Evolutionary conservation across 179 eudicot genomes (phyloP), one percentile per base, ranked within the genome.

Genomic region (Silene noctiflora): DNA sequence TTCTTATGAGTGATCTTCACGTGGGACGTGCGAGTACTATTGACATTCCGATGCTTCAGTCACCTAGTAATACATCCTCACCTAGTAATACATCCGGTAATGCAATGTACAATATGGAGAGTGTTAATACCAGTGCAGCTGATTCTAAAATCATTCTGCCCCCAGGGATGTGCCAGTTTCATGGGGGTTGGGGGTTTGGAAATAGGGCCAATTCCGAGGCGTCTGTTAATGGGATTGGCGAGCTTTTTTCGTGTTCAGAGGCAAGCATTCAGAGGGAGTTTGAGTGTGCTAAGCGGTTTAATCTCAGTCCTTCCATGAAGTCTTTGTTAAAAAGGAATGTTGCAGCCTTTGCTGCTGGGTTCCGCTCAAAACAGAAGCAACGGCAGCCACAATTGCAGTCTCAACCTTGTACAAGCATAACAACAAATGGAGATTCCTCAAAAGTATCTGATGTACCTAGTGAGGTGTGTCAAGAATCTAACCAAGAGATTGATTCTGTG

Each of bases 101-200:
- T 82, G 79, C 76, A 1, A 69, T 76, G 71, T 75, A 60, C 33
- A 82, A 53, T 79, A 75, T 78, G 67, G 91, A 79, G 68, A 83
- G 84, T 86, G 82, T 79, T 78, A 63, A 67, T 77, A 73, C 71
- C 35, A 81, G 83, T 73, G 76, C 79, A 16, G 76, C 48, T 64
- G 64, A 75, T 81, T 71, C 86, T 78, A 81, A 77, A 29, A 67
- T 79, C 75, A 89, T 86, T 76, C 86, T 87, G 51, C 66, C 89
- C 11, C 90, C 95, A 2, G 90, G 92, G 35, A 76, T 86, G 78
- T 90, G 94, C 68, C 86, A 85, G 89, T 89, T 88, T 74, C 97
- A 89, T 87, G 91, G 91, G 33, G 98, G 94, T 68, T 90, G 96
- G 96, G 96, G 98, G 27, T 92, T 89, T 75, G 96, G 97, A 33